A percentile compares a stretch with the other conserved stretches of the same genome.
phyloP scores from a whole-genome alignment of 2,329 filamentous ascomycete genomes.

The Aspergillus melleus region DNA sequence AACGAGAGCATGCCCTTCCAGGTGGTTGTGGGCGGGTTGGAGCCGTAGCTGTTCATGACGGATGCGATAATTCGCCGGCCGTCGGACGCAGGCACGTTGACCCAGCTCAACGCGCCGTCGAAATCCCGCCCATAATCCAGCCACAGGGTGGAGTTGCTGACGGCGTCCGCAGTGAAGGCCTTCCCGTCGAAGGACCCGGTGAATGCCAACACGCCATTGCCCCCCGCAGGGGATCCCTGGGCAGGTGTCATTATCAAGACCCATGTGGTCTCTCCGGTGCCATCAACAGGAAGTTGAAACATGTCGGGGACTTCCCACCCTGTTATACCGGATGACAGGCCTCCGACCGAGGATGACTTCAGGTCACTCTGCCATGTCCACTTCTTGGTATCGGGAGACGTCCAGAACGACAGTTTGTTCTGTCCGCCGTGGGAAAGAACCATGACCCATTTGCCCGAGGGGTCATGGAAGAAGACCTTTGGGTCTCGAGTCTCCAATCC shows the following conservation, averaged over 20 bases:
- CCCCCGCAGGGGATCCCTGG: constrained; percentile 9
- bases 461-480: constrained; percentile 10
- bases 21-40: constrained; percentile 7
- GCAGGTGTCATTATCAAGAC: constrained; percentile 5
- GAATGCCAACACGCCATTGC: constrained; percentile 5
- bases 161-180: not conserved
- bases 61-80: constrained; percentile 7
- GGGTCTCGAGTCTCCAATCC: constrained; percentile 8
- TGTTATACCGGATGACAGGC: no score
- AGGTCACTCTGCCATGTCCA: no score
- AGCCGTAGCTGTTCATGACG: constrained; percentile 10
- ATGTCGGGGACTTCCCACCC: constrained; percentile 1
- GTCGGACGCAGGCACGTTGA: constrained; percentile 7
- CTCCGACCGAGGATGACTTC: no score
- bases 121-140: constrained; percentile 13
- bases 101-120: constrained; percentile 11
- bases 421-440: constrained; percentile 9
- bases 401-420: constrained; percentile 10
- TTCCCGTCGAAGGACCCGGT: constrained; percentile 7
- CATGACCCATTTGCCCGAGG: constrained; percentile 4
- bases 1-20: constrained; percentile 17
- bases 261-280: constrained; percentile 5
- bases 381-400: not conserved
- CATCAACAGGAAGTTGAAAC: constrained; percentile 7
- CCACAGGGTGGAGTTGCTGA: not conserved